These are phyloP conservation scores for Cladorrhinum sp. DNA, from an alignment of 2,329 filamentous ascomycete species.

Conservation along the genomic window DNA sequence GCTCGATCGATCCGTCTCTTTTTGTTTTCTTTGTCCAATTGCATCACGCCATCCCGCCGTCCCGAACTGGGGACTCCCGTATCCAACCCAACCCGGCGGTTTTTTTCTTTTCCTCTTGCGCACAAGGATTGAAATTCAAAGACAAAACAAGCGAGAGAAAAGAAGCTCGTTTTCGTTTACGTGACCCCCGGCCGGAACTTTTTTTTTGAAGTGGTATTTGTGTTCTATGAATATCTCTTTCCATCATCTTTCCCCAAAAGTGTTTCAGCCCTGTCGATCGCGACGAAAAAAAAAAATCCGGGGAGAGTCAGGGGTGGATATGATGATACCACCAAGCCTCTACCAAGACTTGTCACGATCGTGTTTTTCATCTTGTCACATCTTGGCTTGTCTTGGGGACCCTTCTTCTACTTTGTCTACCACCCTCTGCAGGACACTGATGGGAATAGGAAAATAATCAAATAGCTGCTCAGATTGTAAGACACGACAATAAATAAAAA, in stretches of 20 bases:
- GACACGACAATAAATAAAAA: not conserved
- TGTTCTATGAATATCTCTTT: not conserved
- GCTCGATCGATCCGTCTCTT: not conserved
- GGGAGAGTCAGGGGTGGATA: not conserved
- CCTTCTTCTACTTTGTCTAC: not conserved
- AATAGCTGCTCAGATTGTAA: not conserved
- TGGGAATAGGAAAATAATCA: not conserved
- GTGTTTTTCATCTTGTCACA: not conserved
- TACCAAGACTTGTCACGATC: not conserved
- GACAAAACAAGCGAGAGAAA: not conserved
- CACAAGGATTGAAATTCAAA: not conserved
- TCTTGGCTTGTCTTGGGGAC: not conserved
- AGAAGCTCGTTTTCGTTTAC: not conserved
- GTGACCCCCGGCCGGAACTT: not conserved
- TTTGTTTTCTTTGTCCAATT: not conserved
- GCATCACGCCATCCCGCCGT: not conserved
- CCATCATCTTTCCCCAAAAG: not conserved
- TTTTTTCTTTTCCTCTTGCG: not conserved
- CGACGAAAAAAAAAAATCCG: not conserved
- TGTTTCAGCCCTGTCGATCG: constrained; percentile 27
- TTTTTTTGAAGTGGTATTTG: not conserved
- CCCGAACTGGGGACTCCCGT: not conserved
- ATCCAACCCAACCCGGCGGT: not conserved
- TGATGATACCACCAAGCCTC: not conserved
- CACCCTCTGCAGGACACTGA: not conserved